Evolutionary conservation across 305 asterid species (phyloP).

Genomic region (Fraxinus baroniana): DNA sequence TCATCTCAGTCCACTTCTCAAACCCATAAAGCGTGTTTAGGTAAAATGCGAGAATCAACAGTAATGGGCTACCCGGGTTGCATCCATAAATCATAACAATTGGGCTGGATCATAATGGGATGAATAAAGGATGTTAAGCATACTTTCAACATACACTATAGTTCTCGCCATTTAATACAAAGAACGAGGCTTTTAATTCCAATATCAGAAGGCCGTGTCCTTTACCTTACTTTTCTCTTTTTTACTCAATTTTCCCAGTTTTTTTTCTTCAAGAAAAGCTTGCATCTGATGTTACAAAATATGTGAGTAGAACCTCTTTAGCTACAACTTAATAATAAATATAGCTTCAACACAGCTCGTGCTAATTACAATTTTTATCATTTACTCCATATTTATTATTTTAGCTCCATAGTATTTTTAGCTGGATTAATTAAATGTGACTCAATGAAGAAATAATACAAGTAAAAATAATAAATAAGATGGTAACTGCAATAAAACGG

Average conservation of each 20-base stretch:
- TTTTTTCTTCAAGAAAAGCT: too few species aligned
- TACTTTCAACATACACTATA: too few species aligned
- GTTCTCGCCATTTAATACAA: neutral
- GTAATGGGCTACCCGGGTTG: too few species aligned
- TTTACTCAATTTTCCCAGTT: too few species aligned
- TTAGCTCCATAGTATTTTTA: neutral
- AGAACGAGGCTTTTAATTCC: neutral
- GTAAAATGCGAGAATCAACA: too few species aligned
- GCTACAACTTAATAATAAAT: neutral
- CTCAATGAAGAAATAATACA: neutral
- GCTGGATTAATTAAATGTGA: neutral
- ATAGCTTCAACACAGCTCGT: neutral
- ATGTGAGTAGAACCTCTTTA: neutral
- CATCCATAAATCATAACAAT: too few species aligned
- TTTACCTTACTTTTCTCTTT: too few species aligned
- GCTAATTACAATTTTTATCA: neutral
- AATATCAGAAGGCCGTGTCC: neutral
- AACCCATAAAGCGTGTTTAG: too few species aligned
- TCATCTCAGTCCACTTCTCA: too few species aligned
- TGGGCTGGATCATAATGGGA: too few species aligned
- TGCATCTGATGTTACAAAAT: too few species aligned
- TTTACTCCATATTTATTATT: neutral
- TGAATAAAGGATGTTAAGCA: too few species aligned
- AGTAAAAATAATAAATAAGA: neutral
- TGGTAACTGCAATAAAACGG: neutral